Percentiles rank a stretch among this genome's conserved stretches.
These are phyloP conservation scores for Aquilaria yunnanensis DNA, from an alignment of 345 rosid genomes.

Conservation along the genomic window DNA sequence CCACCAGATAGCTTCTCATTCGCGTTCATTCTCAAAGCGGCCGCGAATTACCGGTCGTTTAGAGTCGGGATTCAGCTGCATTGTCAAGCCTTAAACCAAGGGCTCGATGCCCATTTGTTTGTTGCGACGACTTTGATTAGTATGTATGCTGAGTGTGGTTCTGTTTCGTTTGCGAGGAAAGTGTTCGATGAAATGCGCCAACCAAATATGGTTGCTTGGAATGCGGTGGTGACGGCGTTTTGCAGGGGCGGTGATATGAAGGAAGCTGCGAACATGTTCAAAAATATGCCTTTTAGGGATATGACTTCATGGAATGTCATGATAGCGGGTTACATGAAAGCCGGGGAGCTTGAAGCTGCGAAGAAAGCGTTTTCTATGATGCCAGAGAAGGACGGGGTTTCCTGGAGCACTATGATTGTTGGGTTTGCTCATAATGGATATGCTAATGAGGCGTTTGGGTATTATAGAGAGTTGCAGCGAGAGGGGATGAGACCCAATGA, in stretches of 20 bases:
- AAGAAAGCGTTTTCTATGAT: conserved; percentile 33
- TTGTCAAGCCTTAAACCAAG: conserved; percentile 39
- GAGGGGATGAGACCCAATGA: conserved; percentile 37
- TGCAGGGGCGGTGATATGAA: conserved; percentile 29
- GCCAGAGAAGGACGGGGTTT: conserved; percentile 44
- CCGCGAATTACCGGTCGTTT: conserved; percentile 37
- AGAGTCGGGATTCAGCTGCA: conserved; percentile 49
- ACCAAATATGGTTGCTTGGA: conserved; percentile 51
- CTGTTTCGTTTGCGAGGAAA: conserved; percentile 33
- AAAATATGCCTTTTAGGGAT: conserved; percentile 35
- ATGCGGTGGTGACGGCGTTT: conserved; percentile 39
- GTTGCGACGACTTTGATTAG: conserved; percentile 57
- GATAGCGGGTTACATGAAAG: conserved; percentile 48
- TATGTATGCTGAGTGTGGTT: conserved; percentile 51
- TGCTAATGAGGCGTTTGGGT: conserved; percentile 35
- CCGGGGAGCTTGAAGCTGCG: conserved; percentile 42
- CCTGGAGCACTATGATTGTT: conserved; percentile 61
- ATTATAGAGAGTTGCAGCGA: conserved; percentile 39
- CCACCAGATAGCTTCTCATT: conserved; percentile 70
- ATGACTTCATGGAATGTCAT: conserved; percentile 63
- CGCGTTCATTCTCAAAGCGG: conserved; percentile 58
- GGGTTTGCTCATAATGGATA: conserved; percentile 43
- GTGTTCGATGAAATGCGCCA: conserved; percentile 49
- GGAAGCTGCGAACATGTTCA: conserved; percentile 28
- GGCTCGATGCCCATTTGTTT: conserved; percentile 42